Evolutionary conservation across 2,329 filamentous ascomycete genomes (phyloP).

Genomic region (Chlorencoelia australis): DNA sequence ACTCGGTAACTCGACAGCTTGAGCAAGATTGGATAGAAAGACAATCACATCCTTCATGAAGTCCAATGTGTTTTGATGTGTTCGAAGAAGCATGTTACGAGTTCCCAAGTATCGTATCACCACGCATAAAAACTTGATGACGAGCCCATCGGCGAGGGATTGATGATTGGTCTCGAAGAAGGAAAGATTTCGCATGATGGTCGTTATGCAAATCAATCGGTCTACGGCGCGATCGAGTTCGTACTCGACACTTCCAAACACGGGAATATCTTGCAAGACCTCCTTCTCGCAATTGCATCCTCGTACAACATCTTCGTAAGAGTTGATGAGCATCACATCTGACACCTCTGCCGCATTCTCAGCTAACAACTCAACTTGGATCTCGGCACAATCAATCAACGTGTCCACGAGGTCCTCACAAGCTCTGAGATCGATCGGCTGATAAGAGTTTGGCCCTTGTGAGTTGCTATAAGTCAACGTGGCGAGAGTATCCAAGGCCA

Average conservation of each 20-base stretch:
- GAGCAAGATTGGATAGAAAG: slow-evolving; percentile 79
- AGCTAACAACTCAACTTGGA: slow-evolving; percentile 74
- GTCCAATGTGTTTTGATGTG: slow-evolving; percentile 76
- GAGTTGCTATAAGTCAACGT: slow-evolving; percentile 51
- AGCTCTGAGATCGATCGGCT: slow-evolving; percentile 55
- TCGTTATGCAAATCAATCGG: slow-evolving; percentile 79
- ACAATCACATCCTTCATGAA: slow-evolving; percentile 95
- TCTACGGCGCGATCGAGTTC: slow-evolving; percentile 81
- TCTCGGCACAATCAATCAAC: slow-evolving; percentile 81
- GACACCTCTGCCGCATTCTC: slow-evolving; percentile 79
- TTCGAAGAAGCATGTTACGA: slow-evolving; percentile 74
- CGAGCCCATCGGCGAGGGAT: slow-evolving; percentile 61
- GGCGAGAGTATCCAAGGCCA: slow-evolving; percentile 77
- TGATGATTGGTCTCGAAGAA: slow-evolving; percentile 72
- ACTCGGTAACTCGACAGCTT: slow-evolving; percentile 69
- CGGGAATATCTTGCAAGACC: slow-evolving; percentile 59
- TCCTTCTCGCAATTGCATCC: slow-evolving; percentile 67
- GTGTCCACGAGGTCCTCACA: slow-evolving; percentile 87
- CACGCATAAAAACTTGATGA: slow-evolving; percentile 75
- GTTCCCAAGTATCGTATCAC: slow-evolving; percentile 83
- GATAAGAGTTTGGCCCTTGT: too few species aligned
- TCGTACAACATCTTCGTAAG: slow-evolving; percentile 81
- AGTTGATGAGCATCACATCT: slow-evolving; percentile 70
- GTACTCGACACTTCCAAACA: slow-evolving; percentile 68
- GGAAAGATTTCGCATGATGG: slow-evolving; percentile 84